phyloP scores from a whole-genome alignment of 495 filamentous ascomycete genomes.

The Xylaria curta region DNA sequence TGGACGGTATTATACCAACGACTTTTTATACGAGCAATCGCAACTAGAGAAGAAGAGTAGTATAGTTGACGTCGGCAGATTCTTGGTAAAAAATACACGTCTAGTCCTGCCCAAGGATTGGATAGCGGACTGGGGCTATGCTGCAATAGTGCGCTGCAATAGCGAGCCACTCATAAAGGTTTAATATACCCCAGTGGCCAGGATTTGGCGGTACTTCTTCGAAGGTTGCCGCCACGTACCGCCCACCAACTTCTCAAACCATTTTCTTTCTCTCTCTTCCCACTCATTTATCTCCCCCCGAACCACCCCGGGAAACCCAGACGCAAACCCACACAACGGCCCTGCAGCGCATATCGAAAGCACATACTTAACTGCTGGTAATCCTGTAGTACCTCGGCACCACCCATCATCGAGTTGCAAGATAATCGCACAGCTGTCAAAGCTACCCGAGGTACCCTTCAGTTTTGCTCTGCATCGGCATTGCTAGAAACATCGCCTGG shows the following conservation, averaged over 20 bases:
- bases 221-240: conserved; percentile 23
- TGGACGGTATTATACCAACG: not conserved
- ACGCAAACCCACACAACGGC: conserved; percentile 9
- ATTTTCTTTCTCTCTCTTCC: not conserved
- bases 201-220: conserved; percentile 23
- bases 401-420: not conserved
- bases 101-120: not conserved
- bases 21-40: not conserved
- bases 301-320: not conserved
- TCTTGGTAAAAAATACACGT: no score
- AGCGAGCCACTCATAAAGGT: conserved; percentile 6
- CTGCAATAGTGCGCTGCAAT: conserved; percentile 12
- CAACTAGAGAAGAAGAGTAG: not conserved
- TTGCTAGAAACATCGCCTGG: conserved; percentile 1
- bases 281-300: conserved; percentile 10
- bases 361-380: not conserved
- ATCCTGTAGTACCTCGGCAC: conserved; percentile 13
- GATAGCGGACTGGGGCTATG: conserved; percentile 11
- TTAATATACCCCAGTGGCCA: not conserved
- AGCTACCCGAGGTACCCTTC: not conserved
- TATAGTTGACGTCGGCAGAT: not conserved
- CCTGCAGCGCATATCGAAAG: conserved; percentile 1
- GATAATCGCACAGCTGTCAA: conserved; percentile 3
- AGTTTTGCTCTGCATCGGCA: not conserved
- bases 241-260: conserved; percentile 8